Evolutionary conservation across 768 basidiomycete genomes (phyloP).

Genomic region (Lactarius hatsudake): DNA sequence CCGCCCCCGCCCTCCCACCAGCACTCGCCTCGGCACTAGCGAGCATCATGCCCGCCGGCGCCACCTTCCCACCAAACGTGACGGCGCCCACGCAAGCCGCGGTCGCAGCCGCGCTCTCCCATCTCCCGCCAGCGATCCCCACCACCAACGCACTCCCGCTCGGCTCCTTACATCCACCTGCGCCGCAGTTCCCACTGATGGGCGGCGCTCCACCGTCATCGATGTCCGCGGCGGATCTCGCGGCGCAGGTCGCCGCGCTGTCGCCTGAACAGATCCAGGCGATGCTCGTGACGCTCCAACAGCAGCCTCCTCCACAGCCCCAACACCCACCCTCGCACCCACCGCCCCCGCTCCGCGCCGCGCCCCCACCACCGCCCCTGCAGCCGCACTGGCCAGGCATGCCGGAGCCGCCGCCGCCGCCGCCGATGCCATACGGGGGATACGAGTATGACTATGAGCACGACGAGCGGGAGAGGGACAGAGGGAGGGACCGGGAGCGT

Average conservation of each 20-base stretch:
- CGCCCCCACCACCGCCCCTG: background rate
- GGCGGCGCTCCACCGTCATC: constrained; percentile 3
- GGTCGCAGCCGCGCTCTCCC: constrained; percentile 24
- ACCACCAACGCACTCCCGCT: constrained; percentile 27
- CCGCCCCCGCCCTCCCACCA: constrained; percentile 14
- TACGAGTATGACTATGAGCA: constrained; percentile 16
- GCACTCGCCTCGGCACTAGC: constrained; percentile 21
- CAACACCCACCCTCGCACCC: background rate
- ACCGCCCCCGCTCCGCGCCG: too few relatives aligned
- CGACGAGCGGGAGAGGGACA: constrained; percentile 9
- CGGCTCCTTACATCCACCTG: constrained; percentile 30
- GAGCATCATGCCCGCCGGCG: constrained; percentile 18
- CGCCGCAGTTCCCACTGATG: background rate
- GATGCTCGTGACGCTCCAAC: constrained; percentile 56
- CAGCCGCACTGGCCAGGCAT: background rate
- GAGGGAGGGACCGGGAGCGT: background rate
- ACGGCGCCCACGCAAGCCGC: constrained; percentile 14
- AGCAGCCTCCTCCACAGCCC: background rate
- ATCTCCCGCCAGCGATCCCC: constrained; percentile 5
- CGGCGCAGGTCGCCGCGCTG: constrained; percentile 68
- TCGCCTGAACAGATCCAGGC: constrained; percentile 75
- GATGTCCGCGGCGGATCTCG: constrained; percentile 50
- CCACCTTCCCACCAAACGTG: background rate
- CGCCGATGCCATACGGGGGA: background rate
- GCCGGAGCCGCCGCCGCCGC: background rate